Evolutionary conservation across 495 filamentous ascomycete genomes (phyloP), one percentile per base, ranked within the genome.

Genomic region (Thozetella sp.): DNA sequence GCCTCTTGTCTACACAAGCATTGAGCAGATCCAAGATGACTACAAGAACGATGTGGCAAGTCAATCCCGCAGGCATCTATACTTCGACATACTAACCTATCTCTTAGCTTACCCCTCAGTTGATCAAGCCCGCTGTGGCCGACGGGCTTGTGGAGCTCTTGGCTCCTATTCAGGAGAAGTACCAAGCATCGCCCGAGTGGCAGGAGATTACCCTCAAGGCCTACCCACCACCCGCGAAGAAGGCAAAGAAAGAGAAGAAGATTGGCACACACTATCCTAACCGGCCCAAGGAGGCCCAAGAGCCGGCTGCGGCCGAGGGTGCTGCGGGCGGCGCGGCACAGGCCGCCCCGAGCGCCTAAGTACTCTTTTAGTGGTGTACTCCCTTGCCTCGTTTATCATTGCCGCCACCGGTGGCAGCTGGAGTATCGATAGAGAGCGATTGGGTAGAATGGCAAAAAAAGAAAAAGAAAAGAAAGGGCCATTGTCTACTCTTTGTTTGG

Each of bases 11-110:
- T 97, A 97, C 80, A 86, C 80, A 2, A 76, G 83, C 43, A 90
- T 93, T 54, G 71, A 84, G 53, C 75, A 88, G 65, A 69, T 99
- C 59, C 84, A 90, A 54, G 82, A 87, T 2, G 93, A 97, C 71
- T 99, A 96, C 78, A 65, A 71, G 43, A 86, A 80, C 23, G 95
- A 97, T 69, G 77, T 91, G 56, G 91, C 96, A 84, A 56, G 87
- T 70, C 2, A n/a, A 34, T 23, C 10, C 20, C 10, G 37, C 10
- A 0, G n/a, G 12, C 50, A 23, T 52, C 17, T 22, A 1, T 22
- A 1, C 22, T 1, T 15, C 45, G 4, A 23, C 11, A 20, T 57
- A 53, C 69, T 76, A 55, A 70, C 56, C 61, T 9, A 6, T 37
- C 25, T 46, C 53, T 20, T 56, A 95, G 90, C 81, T 98, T 54